Percentiles rank a stretch among this genome's conserved stretches.
phyloP scores from a whole-genome alignment of 2,329 filamentous ascomycete genomes.

The Metarhizium guizhouense region DNA sequence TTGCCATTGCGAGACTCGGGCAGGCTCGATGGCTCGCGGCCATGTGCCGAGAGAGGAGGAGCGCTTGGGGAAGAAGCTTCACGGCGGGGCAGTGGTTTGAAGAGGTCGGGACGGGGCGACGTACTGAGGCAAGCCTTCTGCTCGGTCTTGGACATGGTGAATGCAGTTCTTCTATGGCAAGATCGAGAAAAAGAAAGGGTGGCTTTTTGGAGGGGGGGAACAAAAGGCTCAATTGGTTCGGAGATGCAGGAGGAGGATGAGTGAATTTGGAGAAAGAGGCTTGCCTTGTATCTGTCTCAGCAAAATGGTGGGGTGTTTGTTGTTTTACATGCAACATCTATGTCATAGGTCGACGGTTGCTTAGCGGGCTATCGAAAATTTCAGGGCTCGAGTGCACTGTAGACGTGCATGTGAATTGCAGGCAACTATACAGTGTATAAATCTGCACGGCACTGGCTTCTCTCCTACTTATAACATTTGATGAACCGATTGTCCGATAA shows the following conservation, averaged over 20 bases:
- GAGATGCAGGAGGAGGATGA: not conserved
- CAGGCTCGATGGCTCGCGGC: conserved; percentile 9
- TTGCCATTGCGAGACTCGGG: not conserved
- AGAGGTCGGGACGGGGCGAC: conserved; percentile 28
- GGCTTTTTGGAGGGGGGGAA: not conserved
- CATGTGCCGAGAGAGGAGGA: conserved; percentile 10
- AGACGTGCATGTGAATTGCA: not conserved
- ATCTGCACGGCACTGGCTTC: not conserved
- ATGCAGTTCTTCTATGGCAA: conserved; percentile 2
- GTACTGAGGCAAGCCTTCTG: conserved; percentile 56
- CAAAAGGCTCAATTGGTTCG: conserved; percentile 1
- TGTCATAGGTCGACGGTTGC: not conserved
- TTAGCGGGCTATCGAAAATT: not conserved
- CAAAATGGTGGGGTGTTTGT: conserved; percentile 4
- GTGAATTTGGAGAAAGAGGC: conserved; percentile 5
- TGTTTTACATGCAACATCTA: conserved; percentile 1
- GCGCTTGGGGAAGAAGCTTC: conserved; percentile 3
- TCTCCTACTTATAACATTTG: not conserved
- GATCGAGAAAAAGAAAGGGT: not conserved
- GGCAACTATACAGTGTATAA: not conserved
- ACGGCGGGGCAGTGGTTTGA: conserved; percentile 15
- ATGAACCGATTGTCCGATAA: not conserved
- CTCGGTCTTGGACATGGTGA: conserved; percentile 43
- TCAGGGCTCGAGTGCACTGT: conserved; percentile 2
- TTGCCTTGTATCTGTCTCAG: not conserved